phyloP scores from a whole-genome alignment of 164 flowering plant species.

The Umbellularia californica region DNA sequence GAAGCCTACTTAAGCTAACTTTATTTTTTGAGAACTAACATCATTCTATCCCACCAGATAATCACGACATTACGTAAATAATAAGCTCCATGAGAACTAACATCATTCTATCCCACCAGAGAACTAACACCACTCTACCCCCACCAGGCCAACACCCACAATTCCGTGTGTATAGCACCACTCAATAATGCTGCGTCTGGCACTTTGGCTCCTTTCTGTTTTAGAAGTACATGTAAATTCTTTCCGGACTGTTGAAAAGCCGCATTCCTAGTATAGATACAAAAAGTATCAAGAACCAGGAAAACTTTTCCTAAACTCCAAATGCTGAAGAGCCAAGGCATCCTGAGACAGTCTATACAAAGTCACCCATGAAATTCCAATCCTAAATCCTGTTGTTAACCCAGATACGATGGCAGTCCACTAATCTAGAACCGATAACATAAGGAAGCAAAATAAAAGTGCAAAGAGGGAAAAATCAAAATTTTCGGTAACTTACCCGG shows the following conservation, averaged over 20 bases:
- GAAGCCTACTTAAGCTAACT: background rate
- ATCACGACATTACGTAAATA: too few species aligned
- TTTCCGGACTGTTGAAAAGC: too few species aligned
- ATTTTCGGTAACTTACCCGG: constrained; percentile 41
- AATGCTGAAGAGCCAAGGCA: background rate
- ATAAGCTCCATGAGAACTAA: background rate
- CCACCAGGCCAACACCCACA: background rate
- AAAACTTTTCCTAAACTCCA: background rate
- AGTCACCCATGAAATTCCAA: background rate
- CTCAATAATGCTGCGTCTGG: background rate
- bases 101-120: too few species aligned
- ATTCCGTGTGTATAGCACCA: background rate
- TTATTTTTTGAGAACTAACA: too few species aligned
- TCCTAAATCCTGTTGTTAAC: background rate
- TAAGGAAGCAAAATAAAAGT: background rate
- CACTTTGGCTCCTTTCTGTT: background rate
- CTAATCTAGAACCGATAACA: background rate
- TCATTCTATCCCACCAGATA: too few species aligned
- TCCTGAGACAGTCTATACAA: background rate
- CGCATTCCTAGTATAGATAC: background rate
- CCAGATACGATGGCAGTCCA: background rate
- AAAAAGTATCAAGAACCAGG: background rate
- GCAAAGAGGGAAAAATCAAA: background rate
- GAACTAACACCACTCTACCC: background rate
- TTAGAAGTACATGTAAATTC: too few species aligned